Base-by-base conservation (phyloP, 805 yeast species). In the Candida manassasensis region DNA sequence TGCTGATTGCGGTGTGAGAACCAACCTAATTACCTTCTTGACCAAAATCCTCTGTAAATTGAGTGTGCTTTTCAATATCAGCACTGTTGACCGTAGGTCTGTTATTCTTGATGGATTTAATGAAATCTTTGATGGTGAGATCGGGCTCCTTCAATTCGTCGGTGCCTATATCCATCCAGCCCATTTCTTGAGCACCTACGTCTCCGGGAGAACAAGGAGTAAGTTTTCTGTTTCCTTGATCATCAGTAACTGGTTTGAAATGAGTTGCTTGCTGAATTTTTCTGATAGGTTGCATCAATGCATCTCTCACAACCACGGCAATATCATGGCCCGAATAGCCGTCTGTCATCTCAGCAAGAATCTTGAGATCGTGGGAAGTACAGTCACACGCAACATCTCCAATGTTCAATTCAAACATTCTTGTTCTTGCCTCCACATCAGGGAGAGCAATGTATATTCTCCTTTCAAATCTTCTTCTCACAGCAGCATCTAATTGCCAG, bases 181-280 rank as follows among this genome's bases (percentile, higher is more conserved):
- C 79, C 86, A 84, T 82, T 55, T 93, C 99, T 27, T 63, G 58
- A 0, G 97, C 96, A 12, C 75, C 85, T 3, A 59, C 55, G 44
- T 85, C 96, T n/a, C 99, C 99, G 0, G 99, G 99, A 0, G 97
- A 88, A 54, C 98, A 93, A 1, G 98, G 98, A 11, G 89, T 84
- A 33, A 77, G 72, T 55, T 77, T 79, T 18, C 58, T 63, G 12
- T 39, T 45, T 2, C 62, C 66, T 18, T 63, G 67, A 3, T 63
- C 71, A 6, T 70, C 67, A 1, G 51, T 45, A 8, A 77, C 76
- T 41, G 73, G 69, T 55, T 83, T 84, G 68, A 93, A 93, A 67
- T 93, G 98, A 0, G 98, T 93, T 0, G 98, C 97, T 52, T 77
- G 81, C 60, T 90, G 97, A 43, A 93, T 87, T 55, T 87, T 88